Conservation (phyloP, 2,329 filamentous ascomycete species). For the Phyllosticta citriasiana region DNA sequence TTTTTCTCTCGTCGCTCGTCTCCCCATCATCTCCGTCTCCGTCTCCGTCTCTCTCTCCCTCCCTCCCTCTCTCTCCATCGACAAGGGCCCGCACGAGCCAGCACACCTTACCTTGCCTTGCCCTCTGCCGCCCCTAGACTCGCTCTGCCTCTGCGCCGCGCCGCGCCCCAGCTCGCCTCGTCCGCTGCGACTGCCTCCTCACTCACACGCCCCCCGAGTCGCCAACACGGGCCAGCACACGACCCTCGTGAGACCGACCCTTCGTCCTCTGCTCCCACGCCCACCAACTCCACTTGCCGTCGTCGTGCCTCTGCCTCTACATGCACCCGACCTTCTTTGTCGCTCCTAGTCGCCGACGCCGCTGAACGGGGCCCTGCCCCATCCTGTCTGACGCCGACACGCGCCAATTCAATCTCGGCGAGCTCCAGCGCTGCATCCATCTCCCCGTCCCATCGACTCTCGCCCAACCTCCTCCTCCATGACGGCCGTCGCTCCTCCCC, state of each 20-base stretch:
- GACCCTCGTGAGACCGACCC: slow-evolving; percentile 6
- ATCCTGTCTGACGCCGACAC: neutral
- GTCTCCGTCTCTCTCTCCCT: neutral
- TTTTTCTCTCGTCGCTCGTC: neutral
- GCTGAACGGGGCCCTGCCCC: neutral
- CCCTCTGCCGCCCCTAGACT: neutral
- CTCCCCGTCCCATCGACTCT: slow-evolving; percentile 1
- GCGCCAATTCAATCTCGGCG: slow-evolving; percentile 4
- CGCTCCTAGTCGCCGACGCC: neutral
- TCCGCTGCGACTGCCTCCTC: neutral
- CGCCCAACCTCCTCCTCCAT: slow-evolving; percentile 28
- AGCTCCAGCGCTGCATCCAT: neutral
- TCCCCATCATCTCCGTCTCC: neutral
- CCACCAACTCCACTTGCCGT: neutral
- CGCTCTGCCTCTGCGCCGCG: neutral
- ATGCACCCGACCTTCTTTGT: neutral
- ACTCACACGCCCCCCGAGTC: neutral
- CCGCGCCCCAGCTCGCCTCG: neutral
- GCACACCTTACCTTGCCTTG: neutral
- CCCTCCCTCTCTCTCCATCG: too few species aligned
- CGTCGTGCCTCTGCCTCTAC: neutral
- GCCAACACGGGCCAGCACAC: slow-evolving; percentile 8
- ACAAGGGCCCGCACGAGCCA: neutral
- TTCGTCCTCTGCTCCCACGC: neutral
- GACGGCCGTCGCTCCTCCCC: slow-evolving; percentile 58